Evolutionary conservation across 192 early-diverging fungal genomes (phyloP), one percentile per base, ranked within the genome.

Genomic region (Chytriomyces sp.): DNA sequence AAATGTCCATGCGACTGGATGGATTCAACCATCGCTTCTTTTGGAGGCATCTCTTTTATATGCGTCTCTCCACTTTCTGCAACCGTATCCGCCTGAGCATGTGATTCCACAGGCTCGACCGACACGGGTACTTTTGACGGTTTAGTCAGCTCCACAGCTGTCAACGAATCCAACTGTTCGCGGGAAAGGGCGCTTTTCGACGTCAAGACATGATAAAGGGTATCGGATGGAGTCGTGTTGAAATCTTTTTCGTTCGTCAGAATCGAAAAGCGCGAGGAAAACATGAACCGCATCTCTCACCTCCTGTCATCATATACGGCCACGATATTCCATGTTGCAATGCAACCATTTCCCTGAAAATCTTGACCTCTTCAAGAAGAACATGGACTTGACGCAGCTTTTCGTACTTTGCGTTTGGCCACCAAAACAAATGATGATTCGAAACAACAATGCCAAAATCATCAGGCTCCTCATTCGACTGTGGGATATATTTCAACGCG

Each of bases 391-490:
- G 84, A 5, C 84, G 62, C 4, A 83, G 53, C 64, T 67, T 49
- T 69, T 81, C 80, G 26, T 76, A 85, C 46, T 77, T 71, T 24
- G 79, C 72, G 6, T 49, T 45, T 6, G 80, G 77, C 46, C 82
- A 53, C 84, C 84, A 86, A 50, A 77, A 83, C 50, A 86, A 68
- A 79, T 86, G 84, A 45, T 75, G 78, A 67, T 86, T 86, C 3
- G 77, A 63, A 18, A 86, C 61, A 10, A 83, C 26, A 6, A 86
- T 5, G 35, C 35, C 35, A 35, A 35, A 35, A 35, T 35, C 35
- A 35, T 35, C 2, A 35, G 2, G 35, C 35, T 35, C 35, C 35
- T 35, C 35, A 35, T 35, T 35, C 35, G 35, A 35, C 35, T 35
- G 35, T 35, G 35, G 35, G 2, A 35, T 35, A 35, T 35, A 35